Percentiles rank a stretch among this genome's conserved stretches.
Conservation (phyloP, 805 yeast species). For the Candida peoriensis region DNA sequence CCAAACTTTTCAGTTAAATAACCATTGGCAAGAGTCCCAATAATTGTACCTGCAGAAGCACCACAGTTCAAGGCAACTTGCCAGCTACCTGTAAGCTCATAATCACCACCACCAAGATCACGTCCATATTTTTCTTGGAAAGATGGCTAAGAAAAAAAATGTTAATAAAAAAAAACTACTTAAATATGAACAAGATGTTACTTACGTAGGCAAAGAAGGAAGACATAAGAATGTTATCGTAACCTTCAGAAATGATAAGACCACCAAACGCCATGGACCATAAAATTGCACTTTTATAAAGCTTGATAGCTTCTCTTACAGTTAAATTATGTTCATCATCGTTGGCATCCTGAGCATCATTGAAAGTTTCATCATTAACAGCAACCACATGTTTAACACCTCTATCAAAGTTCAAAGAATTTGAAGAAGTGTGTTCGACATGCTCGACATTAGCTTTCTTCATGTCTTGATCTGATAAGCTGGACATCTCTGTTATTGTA, state of each 20-base stretch:
- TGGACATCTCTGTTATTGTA: too few species aligned
- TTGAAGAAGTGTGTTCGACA: too few species aligned
- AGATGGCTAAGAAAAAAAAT: constrained; percentile 20
- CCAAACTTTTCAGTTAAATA: constrained; percentile 31
- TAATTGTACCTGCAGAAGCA: constrained; percentile 27
- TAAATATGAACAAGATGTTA: too few species aligned
- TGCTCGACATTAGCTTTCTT: too few species aligned
- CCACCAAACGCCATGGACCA: constrained; percentile 18
- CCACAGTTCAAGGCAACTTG: constrained; percentile 36
- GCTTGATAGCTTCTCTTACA: constrained; percentile 14
- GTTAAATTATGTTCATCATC: constrained; percentile 15
- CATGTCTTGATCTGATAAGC: too few species aligned
- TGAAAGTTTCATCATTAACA: constrained; percentile 10
- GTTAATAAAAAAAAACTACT: too few species aligned
- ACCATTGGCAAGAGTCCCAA: constrained; percentile 25
- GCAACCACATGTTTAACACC: not conserved
- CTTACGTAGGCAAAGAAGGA: constrained; percentile 14
- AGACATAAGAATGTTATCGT: constrained; percentile 17
- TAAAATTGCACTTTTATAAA: constrained; percentile 14
- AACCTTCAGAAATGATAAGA: constrained; percentile 23
- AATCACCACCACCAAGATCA: constrained; percentile 23
- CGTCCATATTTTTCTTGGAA: constrained; percentile 18
- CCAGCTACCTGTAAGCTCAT: constrained; percentile 37
- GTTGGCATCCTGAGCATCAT: constrained; percentile 15
- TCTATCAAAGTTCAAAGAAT: constrained; percentile 2